These are phyloP conservation scores for Alnus glutinosa DNA, from an alignment of 306 rosid species.

Conservation along the genomic window DNA sequence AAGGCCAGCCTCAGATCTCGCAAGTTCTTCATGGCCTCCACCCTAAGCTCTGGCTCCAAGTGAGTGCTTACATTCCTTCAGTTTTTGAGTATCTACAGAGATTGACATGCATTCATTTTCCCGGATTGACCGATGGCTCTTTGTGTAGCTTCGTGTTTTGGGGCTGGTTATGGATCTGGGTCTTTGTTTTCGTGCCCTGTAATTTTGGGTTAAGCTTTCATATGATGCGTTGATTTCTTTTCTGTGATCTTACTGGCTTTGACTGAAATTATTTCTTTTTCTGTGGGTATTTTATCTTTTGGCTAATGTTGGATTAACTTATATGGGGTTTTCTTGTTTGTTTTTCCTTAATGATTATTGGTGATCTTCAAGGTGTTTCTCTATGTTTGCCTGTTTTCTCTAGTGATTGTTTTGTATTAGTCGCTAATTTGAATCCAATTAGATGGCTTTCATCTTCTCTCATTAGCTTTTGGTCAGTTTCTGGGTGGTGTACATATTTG, in stretches of 20 bases:
- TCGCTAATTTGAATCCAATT: background rate
- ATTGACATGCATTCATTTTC: background rate
- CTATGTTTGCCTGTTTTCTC: background rate
- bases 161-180: slow-evolving; percentile 29
- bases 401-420: background rate
- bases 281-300: background rate
- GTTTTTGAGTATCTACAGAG: background rate
- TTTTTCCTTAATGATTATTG: background rate
- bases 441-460: background rate
- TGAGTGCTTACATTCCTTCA: slow-evolving; percentile 22
- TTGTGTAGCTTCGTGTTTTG: background rate
- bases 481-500: background rate
- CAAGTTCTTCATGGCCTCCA: slow-evolving; percentile 78
- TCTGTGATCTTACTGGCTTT: background rate
- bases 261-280: background rate
- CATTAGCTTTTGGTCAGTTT: background rate
- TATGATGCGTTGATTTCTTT: background rate
- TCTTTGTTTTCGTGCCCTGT: background rate
- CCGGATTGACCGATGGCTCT: slow-evolving; percentile 14
- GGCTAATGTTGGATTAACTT: background rate
- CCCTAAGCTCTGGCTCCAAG: slow-evolving; percentile 75
- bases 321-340: background rate
- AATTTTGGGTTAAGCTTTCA: background rate
- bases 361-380: background rate
- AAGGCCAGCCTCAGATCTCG: slow-evolving; percentile 81